Percentiles rank a stretch among this genome's conserved stretches.
These are phyloP conservation scores for Abortiporus biennis DNA, from an alignment of 1,284 basidiomycete genomes.

Conservation along the genomic window DNA sequence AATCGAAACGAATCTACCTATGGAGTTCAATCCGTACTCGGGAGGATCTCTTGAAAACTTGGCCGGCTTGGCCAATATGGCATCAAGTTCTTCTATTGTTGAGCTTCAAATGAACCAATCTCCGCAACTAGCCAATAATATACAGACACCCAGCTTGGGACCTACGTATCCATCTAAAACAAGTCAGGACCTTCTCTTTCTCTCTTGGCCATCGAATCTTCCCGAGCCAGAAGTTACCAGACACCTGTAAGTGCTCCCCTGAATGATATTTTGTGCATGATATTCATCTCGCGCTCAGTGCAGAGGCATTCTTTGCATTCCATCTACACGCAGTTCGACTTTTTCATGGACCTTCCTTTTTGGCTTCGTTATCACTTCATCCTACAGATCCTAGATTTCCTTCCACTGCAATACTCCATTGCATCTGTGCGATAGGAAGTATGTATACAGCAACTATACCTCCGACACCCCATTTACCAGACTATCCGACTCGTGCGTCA, in stretches of 20 bases:
- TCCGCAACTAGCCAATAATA: background rate
- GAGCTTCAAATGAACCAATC: background rate
- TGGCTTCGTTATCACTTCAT: conserved; percentile 55
- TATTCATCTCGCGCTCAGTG: conserved; percentile 29
- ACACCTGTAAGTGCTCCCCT: conserved; percentile 40
- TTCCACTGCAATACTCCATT: conserved; percentile 58
- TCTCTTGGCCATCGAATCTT: conserved; percentile 58
- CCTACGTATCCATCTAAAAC: conserved; percentile 1
- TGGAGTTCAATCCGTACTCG: conserved; percentile 8
- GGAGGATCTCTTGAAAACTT: conserved; percentile 15
- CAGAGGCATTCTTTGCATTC: conserved; percentile 68
- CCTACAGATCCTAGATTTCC: conserved; percentile 71
- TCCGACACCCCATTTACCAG: conserved; percentile 39
- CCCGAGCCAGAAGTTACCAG: conserved; percentile 53
- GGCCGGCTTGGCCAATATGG: conserved; percentile 13
- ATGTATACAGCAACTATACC: conserved; percentile 56
- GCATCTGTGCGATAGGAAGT: conserved; percentile 70
- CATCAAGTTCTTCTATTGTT: conserved; percentile 2
- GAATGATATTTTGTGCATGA: conserved; percentile 2
- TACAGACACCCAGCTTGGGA: background rate
- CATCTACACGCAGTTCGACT: conserved; percentile 64
- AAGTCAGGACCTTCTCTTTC: conserved; percentile 33
- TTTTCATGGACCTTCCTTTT: conserved; percentile 59
- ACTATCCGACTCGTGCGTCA: conserved; percentile 16
- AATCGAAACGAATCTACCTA: background rate